Conservation (phyloP, 1,139 yeast genomes). For the Pichia kudriavzevii region DNA sequence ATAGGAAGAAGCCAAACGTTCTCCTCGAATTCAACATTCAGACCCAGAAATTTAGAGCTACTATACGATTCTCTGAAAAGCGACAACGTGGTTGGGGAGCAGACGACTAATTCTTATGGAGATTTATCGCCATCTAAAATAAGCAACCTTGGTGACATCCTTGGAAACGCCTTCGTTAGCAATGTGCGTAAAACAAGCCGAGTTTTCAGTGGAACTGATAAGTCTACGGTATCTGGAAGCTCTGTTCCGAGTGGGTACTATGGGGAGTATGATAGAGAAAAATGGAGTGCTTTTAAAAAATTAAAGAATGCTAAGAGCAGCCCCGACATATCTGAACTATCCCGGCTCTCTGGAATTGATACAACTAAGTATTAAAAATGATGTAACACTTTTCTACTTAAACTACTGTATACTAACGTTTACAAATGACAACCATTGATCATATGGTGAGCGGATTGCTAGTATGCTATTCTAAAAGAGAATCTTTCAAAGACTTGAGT, state of each 20-base stretch:
- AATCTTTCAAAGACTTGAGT: slow-evolving; percentile 48
- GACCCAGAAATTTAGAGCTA: not conserved
- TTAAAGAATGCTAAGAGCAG: not conserved
- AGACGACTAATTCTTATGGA: too few species aligned
- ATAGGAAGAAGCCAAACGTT: not conserved
- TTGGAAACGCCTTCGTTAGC: not conserved
- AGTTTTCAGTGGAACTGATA: slow-evolving; percentile 8
- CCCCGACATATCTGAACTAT: not conserved
- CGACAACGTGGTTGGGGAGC: too few species aligned
- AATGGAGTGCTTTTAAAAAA: slow-evolving; percentile 48
- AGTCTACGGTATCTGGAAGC: slow-evolving; percentile 24
- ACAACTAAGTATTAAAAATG: too few species aligned
- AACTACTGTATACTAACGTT: too few species aligned
- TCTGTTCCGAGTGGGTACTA: slow-evolving; percentile 52
- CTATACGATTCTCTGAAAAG: too few species aligned
- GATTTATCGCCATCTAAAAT: too few species aligned
- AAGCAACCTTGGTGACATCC: too few species aligned
- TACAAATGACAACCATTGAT: too few species aligned
- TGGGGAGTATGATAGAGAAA: slow-evolving; percentile 59
- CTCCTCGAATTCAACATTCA: not conserved
- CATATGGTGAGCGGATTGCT: too few species aligned
- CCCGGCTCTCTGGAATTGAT: too few species aligned
- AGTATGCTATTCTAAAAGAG: slow-evolving; percentile 25
- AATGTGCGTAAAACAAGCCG: not conserved
- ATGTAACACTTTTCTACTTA: too few species aligned